Percentiles rank a stretch among this genome's conserved stretches.
Conservation (phyloP, 495 filamentous ascomycete species). For the Penicillium roqueforti region DNA sequence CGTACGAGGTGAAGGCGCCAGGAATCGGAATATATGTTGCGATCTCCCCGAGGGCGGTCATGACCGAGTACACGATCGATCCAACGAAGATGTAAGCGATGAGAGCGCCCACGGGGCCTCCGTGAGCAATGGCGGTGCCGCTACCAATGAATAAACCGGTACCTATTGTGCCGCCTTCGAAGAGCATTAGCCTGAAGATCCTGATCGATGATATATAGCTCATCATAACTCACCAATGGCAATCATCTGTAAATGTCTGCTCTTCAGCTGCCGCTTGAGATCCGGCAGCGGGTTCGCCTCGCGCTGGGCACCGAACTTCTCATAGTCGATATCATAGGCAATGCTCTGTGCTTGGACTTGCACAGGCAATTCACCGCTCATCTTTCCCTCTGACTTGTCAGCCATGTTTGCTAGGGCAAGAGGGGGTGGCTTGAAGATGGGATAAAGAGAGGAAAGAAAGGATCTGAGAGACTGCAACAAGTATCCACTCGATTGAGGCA, state of each 20-base stretch:
- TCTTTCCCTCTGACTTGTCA: constrained; percentile 29
- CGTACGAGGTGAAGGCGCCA: constrained; percentile 72
- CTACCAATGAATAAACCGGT: constrained; percentile 78
- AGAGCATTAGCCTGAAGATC: constrained; percentile 37
- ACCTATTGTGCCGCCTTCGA: constrained; percentile 71
- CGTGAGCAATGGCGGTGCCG: constrained; percentile 59
- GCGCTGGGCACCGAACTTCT: constrained; percentile 40
- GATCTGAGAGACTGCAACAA: constrained; percentile 12
- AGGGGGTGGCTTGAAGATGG: not conserved
- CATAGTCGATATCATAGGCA: constrained; percentile 36
- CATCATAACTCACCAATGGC: constrained; percentile 57
- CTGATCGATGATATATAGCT: constrained; percentile 26
- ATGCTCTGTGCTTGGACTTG: constrained; percentile 17
- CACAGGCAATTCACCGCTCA: constrained; percentile 27
- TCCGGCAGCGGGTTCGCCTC: constrained; percentile 41
- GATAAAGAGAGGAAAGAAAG: constrained; percentile 10
- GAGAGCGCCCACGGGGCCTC: constrained; percentile 65
- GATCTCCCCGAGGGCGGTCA: constrained; percentile 63
- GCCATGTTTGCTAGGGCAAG: constrained; percentile 22
- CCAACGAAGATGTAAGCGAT: constrained; percentile 65
- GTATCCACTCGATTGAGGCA: constrained; percentile 7
- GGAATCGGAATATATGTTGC: constrained; percentile 73
- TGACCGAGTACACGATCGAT: constrained; percentile 57
- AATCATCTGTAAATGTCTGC: constrained; percentile 70
- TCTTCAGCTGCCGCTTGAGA: constrained; percentile 61